Evolutionary conservation across 352 stramenopile genomes (phyloP).

Genomic region (Globisporangium nagaii): DNA sequence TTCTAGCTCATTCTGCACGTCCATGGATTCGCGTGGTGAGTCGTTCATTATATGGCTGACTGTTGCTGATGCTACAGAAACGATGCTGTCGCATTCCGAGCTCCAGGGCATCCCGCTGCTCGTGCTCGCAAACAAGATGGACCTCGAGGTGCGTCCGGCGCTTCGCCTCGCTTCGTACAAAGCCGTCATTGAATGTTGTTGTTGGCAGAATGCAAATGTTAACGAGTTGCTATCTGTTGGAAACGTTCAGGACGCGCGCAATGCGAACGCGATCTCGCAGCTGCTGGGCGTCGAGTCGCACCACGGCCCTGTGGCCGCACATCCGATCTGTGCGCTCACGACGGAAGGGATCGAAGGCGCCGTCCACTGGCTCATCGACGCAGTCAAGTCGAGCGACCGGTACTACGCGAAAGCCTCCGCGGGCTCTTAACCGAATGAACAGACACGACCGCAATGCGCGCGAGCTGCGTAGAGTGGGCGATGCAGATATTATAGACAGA

Average conservation of each 20-base stretch:
- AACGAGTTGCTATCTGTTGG: background rate
- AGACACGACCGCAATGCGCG: no score
- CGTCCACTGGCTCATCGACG: conserved; percentile 70
- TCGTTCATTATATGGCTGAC: background rate
- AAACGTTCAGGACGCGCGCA: conserved; percentile 36
- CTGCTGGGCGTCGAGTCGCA: conserved; percentile 39
- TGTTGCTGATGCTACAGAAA: conserved; percentile 29
- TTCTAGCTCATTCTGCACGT: background rate
- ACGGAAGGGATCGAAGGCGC: conserved; percentile 62
- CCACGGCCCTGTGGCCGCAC: conserved; percentile 32
- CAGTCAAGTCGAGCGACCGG: conserved; percentile 64
- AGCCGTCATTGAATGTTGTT: no score
- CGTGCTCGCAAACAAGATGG: conserved; percentile 91
- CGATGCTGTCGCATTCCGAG: conserved; percentile 75
- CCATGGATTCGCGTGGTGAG: no score
- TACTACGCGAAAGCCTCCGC: conserved; percentile 42
- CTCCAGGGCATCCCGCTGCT: conserved; percentile 80
- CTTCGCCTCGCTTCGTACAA: no score
- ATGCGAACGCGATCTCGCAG: conserved; percentile 31
- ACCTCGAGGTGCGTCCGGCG: conserved; percentile 55
- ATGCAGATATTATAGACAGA: background rate
- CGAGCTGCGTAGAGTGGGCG: background rate
- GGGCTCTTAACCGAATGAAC: background rate
- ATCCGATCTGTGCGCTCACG: conserved; percentile 60
- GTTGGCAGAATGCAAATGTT: background rate